Conservation (phyloP, 768 basidiomycete genomes). For the Boletus eberwhitei region DNA sequence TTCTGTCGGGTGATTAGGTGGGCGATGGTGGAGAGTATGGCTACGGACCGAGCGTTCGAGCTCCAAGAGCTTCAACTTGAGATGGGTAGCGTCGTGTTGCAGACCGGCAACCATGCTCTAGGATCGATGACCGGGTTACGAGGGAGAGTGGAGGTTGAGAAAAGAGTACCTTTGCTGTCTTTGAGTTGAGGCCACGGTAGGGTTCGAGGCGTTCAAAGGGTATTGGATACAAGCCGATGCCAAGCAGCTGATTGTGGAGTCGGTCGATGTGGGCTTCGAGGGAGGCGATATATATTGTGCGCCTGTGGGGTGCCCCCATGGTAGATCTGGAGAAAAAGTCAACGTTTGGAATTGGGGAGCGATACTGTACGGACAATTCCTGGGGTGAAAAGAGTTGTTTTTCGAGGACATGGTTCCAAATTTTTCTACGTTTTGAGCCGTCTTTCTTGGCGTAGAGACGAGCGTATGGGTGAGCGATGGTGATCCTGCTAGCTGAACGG, state of each 20-base stretch:
- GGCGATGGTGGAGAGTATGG: not conserved
- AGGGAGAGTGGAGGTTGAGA: not conserved
- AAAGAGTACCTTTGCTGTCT: slow-evolving; percentile 61
- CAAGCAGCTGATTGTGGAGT: slow-evolving; percentile 56
- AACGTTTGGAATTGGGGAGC: not conserved
- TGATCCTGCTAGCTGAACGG: slow-evolving; percentile 24
- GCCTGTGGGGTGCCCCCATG: slow-evolving; percentile 63
- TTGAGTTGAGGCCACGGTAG: slow-evolving; percentile 70
- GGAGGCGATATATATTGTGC: slow-evolving; percentile 68
- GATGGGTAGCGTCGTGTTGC: slow-evolving; percentile 58
- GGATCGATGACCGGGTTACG: not conserved
- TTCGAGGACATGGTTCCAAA: slow-evolving; percentile 77
- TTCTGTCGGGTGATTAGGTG: slow-evolving; percentile 17
- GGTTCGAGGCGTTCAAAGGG: slow-evolving; percentile 53
- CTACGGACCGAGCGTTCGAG: slow-evolving; percentile 57
- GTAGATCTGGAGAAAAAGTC: slow-evolving; percentile 43
- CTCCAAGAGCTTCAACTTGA: slow-evolving; percentile 63
- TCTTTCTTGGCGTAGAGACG: slow-evolving; percentile 64
- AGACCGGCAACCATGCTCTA: slow-evolving; percentile 75
- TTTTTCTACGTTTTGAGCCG: slow-evolving; percentile 63
- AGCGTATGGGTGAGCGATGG: slow-evolving; percentile 64
- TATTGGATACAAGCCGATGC: slow-evolving; percentile 55
- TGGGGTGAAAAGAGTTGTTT: slow-evolving; percentile 64
- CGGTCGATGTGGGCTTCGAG: slow-evolving; percentile 71
- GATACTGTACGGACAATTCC: slow-evolving; percentile 50